These are phyloP conservation scores for Begonia peltatifolia DNA, from an alignment of 306 rosid species.

Conservation along the genomic window DNA sequence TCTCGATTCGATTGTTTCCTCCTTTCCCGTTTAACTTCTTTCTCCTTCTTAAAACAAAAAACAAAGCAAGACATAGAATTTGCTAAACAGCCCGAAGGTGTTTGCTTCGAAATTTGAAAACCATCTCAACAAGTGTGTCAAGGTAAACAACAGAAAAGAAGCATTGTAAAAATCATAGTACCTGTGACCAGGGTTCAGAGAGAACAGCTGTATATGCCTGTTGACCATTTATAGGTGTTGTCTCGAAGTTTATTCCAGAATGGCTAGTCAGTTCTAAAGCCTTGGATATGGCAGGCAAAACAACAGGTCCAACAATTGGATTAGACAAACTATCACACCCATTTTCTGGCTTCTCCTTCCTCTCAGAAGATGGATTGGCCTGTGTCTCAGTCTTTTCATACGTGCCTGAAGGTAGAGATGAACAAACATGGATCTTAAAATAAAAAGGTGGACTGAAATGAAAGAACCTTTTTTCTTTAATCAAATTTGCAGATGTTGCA, in stretches of 20 bases:
- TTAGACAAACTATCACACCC: too few species aligned
- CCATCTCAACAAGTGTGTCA: too few species aligned
- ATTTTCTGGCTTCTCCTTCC: constrained; percentile 13
- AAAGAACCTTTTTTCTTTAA: neutral
- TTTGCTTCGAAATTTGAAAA: too few species aligned
- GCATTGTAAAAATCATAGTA: constrained; percentile 4
- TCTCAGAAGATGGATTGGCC: constrained; percentile 18
- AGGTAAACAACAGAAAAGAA: neutral
- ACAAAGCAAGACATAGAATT: neutral
- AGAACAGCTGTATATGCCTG: constrained; percentile 41
- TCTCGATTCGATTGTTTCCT: constrained; percentile 97
- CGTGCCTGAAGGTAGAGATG: constrained; percentile 23
- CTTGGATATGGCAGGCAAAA: constrained; percentile 51
- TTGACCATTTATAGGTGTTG: constrained; percentile 18
- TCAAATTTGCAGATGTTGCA: too few species aligned
- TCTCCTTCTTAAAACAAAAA: constrained; percentile 49
- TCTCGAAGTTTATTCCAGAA: constrained; percentile 19
- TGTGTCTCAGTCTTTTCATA: constrained; percentile 44
- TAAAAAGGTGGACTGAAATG: neutral
- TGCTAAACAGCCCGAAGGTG: neutral
- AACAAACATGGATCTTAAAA: neutral
- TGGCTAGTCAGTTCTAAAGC: constrained; percentile 51
- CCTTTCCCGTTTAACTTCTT: constrained; percentile 81
- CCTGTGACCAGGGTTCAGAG: constrained; percentile 68
- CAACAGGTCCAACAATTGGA: constrained; percentile 26